Conservation (phyloP, 768 basidiomycete genomes). For the Exidia glandulosa region DNA sequence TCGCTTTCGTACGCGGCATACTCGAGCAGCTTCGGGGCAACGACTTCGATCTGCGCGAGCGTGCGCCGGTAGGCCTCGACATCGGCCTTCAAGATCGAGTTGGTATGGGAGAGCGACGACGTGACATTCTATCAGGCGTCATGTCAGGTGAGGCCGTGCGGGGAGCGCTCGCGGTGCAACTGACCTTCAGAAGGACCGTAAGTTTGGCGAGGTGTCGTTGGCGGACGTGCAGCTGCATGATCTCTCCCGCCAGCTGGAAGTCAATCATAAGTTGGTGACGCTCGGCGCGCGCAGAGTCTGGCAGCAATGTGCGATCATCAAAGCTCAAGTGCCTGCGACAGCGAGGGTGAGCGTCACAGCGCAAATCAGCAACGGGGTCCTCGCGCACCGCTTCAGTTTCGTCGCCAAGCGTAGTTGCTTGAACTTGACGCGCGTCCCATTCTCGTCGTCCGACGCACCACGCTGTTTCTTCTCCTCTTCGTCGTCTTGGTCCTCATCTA, state of each 20-base stretch:
- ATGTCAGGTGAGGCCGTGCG: conserved; percentile 40
- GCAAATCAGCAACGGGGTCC: not conserved
- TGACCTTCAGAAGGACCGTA: conserved; percentile 44
- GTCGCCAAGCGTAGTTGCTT: not conserved
- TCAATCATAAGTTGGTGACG: conserved; percentile 45
- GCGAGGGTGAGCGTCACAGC: not conserved
- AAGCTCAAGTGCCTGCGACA: not conserved
- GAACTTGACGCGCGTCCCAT: no score
- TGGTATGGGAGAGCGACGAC: conserved; percentile 43
- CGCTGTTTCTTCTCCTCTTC: not conserved
- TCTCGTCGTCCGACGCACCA: not conserved
- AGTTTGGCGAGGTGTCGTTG: conserved; percentile 60
- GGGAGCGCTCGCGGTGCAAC: conserved; percentile 5
- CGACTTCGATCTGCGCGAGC: conserved; percentile 27
- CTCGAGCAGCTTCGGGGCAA: not conserved
- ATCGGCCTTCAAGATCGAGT: conserved; percentile 45
- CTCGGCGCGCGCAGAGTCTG: not conserved
- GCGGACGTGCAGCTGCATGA: conserved; percentile 57
- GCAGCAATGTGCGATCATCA: not conserved
- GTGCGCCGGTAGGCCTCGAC: conserved; percentile 41
- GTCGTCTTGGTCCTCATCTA: not conserved
- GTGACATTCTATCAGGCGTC: no score
- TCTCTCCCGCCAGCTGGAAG: conserved; percentile 66
- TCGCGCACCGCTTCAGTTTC: not conserved
- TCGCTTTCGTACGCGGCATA: not conserved